phyloP scores from a whole-genome alignment of 2,329 filamentous ascomycete species.

The Cryphonectria radicalis region DNA sequence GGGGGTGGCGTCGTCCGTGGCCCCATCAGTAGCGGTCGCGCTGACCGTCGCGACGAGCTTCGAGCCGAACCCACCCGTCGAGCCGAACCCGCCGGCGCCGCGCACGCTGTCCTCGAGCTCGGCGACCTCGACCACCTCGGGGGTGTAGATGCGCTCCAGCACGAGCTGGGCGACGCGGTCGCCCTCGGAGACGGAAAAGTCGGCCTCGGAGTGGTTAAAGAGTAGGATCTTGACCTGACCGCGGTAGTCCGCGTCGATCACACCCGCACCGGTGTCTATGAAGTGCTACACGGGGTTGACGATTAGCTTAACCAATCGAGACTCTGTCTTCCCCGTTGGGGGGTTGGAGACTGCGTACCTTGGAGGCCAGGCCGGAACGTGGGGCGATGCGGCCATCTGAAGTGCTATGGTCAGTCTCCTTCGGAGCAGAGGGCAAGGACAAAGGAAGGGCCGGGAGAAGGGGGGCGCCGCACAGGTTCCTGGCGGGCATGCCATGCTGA shows the following conservation, averaged over 20 bases:
- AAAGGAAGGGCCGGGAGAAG: background rate
- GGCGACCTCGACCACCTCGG: conserved; percentile 86
- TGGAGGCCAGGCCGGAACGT: conserved; percentile 86
- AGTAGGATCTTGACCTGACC: conserved; percentile 92
- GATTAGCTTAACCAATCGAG: background rate
- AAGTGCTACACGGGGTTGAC: conserved; percentile 61
- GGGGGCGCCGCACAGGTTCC: conserved; percentile 76
- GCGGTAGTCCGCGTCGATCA: conserved; percentile 97
- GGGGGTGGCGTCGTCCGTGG: conserved; percentile 6
- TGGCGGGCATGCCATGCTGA: conserved; percentile 86
- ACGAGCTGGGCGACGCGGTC: conserved; percentile 94
- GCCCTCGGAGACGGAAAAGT: conserved; percentile 81
- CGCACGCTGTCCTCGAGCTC: conserved; percentile 89
- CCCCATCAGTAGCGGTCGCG: conserved; percentile 11
- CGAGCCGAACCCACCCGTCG: conserved; percentile 65
- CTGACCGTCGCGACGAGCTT: conserved; percentile 6
- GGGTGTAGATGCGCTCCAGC: conserved; percentile 91
- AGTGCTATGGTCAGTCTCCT: conserved; percentile 1
- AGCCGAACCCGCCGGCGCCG: conserved; percentile 89
- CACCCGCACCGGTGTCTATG: conserved; percentile 93
- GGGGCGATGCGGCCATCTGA: conserved; percentile 87
- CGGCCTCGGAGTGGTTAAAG: conserved; percentile 85
- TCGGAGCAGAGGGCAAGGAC: background rate
- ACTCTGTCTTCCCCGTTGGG: background rate
- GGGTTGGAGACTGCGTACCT: conserved; percentile 43